Percentiles rank a stretch among this genome's conserved stretches.
These are phyloP conservation scores for Raphanus hybrid DNA, from an alignment of 441 rosid species.

Conservation along the genomic window DNA sequence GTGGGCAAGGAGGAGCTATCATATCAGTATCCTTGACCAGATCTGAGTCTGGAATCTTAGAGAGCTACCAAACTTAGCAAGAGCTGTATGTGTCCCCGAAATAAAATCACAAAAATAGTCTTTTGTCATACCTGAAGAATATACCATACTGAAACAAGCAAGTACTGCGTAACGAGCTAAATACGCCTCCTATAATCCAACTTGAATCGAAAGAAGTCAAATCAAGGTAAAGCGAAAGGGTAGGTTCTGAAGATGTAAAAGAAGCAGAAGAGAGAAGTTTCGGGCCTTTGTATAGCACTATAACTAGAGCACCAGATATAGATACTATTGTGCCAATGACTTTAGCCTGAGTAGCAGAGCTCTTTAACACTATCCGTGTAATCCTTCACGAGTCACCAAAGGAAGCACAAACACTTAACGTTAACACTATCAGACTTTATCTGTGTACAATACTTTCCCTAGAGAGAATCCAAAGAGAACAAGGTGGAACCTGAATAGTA, in stretches of 20 bases:
- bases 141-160: constrained; percentile 41
- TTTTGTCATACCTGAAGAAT: neutral
- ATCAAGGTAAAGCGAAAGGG: constrained; percentile 12
- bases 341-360: neutral
- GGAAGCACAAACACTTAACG: neutral
- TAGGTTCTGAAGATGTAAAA: neutral
- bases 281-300: neutral
- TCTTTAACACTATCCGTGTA: constrained; percentile 40
- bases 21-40: no score
- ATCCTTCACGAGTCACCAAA: constrained; percentile 42
- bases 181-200: neutral
- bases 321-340: neutral
- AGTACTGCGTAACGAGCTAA: constrained; percentile 11
- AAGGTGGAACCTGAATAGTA: constrained; percentile 37
- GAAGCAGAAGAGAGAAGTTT: constrained; percentile 3
- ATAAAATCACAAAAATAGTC: no score
- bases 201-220: neutral
- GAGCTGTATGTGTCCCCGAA: no score
- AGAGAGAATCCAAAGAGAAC: neutral
- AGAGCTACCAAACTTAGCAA: no score
- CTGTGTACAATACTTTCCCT: neutral
- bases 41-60: no score
- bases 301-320: neutral
- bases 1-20: no score
- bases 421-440: no score